Base-by-base conservation (phyloP, 257 asterid species). In the Salvia rosmarinus region DNA sequence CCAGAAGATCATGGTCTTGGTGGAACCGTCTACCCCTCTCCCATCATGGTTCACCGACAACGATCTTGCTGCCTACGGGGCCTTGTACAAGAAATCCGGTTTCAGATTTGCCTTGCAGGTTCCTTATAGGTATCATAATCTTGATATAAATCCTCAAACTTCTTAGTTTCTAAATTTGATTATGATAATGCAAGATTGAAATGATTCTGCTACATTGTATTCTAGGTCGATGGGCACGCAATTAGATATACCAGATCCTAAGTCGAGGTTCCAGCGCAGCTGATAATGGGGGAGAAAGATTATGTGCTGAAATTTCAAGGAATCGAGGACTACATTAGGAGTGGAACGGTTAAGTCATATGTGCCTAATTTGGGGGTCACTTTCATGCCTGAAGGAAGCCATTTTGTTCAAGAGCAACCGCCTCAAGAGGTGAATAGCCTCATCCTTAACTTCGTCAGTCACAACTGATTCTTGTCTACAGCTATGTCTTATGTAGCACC, bases 1-100 rank as follows among this genome's bases (percentile, higher is more conserved):
- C 34, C 86, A 89, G 74, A 96, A 89, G 82, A 80, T 89, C 77
- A 87, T 91, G 95, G 97, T 89, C 75, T 62, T 87, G 72, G 97
- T 91, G 50, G 85, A 83, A 21, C 85, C 88, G 2, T 79, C 86
- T 0, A 68, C 82, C 44, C 93, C 95, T 49, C 81, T 91, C 3
- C 96, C 96, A 1, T 23, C 74, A 59, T 91, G 97, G 97, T 81
- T 91, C 52, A 77, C 91, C 0, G 90, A 89, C 72, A 83, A 89
- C 57, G 95, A 91, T 57, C 80, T 91, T 61, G 92, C 82, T 5
- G 13, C 68, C 28, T 91, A 91, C 47, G 92, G 92, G 25, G 87
- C 75, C 17, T 75, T 82, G 75, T 89, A 85, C 37, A 85, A 83
- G 78, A 91, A 89, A 34, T 91, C 96, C 1, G 96, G 97, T 46